Evolutionary conservation across 345 rosid genomes (phyloP).

Genomic region (Citrus trifoliata): DNA sequence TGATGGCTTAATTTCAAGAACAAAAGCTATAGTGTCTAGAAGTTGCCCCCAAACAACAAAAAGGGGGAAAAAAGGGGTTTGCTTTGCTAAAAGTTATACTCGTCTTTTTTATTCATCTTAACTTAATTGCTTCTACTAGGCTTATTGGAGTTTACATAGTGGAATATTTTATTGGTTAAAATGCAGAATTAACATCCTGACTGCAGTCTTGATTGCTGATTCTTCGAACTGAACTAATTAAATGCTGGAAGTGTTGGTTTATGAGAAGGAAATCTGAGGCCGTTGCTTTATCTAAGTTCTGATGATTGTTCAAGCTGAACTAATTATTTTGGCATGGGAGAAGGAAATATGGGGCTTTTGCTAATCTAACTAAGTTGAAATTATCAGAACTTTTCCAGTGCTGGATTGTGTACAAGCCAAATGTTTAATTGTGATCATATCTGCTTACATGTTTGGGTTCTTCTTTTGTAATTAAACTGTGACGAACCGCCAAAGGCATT

Average conservation of each 20-base stretch:
- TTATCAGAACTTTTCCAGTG: neutral
- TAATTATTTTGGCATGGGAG: too few relatives aligned
- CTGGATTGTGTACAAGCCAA: neutral
- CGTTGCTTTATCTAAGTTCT: neutral
- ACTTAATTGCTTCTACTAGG: neutral
- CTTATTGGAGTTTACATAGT: neutral
- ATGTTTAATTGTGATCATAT: neutral
- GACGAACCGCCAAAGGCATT: too few relatives aligned
- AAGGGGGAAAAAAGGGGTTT: neutral
- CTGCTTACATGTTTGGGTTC: neutral
- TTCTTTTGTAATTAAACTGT: too few relatives aligned
- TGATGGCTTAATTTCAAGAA: neutral
- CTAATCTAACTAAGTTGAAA: neutral
- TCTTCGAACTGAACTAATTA: neutral
- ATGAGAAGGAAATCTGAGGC: neutral
- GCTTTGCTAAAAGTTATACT: neutral
- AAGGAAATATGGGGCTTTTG: neutral
- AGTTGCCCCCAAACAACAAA: too few relatives aligned
- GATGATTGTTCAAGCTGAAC: too few relatives aligned
- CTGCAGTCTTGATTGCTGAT: neutral
- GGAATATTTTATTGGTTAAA: neutral
- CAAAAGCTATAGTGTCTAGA: too few relatives aligned
- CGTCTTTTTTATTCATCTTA: neutral
- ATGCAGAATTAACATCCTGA: neutral
- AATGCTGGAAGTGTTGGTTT: neutral